Conservation (phyloP, 2,329 filamentous ascomycete genomes). For the Fusarium nurragi region DNA sequence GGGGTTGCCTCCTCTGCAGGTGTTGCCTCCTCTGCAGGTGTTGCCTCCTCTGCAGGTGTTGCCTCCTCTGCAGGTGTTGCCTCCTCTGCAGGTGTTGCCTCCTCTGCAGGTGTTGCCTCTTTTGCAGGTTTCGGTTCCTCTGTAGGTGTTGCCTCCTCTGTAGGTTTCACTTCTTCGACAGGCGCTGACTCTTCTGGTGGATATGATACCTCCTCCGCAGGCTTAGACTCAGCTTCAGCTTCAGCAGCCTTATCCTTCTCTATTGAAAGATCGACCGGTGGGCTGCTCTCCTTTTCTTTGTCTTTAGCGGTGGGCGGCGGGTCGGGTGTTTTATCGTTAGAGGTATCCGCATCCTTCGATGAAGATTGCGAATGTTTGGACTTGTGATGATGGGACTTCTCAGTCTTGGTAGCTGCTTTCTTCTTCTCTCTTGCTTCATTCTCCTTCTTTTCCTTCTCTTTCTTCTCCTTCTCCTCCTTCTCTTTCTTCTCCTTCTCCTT, state of each 20-base stretch:
- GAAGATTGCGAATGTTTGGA: conserved; percentile 33
- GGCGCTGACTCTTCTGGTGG: conserved; percentile 1
- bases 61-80: not conserved
- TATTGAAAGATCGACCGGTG: not conserved
- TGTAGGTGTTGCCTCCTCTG: not conserved
- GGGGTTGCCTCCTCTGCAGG: conserved; percentile 4
- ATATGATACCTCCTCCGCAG: not conserved
- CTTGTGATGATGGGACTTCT: conserved; percentile 36
- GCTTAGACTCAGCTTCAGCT: conserved; percentile 5
- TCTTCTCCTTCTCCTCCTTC: conserved; percentile 54
- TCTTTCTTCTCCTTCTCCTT: conserved; percentile 58
- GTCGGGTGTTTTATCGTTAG: conserved; percentile 8
- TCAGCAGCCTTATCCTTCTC: conserved; percentile 12
- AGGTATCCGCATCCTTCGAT: conserved; percentile 12
- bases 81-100: not conserved
- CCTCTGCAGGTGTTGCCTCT: not conserved
- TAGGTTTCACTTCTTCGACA: not conserved
- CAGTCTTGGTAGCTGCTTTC: conserved; percentile 29
- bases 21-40: not conserved
- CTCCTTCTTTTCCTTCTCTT: conserved; percentile 32
- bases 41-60: not conserved
- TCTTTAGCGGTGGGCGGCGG: not conserved
- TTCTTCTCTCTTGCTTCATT: conserved; percentile 27
- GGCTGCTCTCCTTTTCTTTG: conserved; percentile 8
- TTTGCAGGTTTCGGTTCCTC: not conserved